Base-by-base conservation (phyloP, 2,329 filamentous ascomycete species). In the Colletotrichum falcatum region DNA sequence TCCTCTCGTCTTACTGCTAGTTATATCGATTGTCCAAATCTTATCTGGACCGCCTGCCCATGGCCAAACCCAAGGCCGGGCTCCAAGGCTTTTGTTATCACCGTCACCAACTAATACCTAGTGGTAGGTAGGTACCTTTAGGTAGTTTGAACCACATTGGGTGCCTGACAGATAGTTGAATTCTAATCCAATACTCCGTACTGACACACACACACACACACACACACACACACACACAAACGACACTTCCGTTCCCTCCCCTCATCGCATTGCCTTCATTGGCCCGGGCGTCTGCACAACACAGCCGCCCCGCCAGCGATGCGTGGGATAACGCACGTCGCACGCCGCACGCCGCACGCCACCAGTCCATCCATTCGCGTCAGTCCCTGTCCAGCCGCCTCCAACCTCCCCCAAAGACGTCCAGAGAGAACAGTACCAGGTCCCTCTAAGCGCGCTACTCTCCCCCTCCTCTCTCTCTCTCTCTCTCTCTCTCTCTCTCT, bases 241-340 rank as follows among this genome's bases (percentile, higher is more conserved):
- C 30, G 20, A 28, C 28, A 18, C 23, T 42, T 58, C 54, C 35
- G 28, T 39, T 44, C 37, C 39, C 56, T 28, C 56, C 54, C 37
- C 49, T 62, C 53, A 35, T 66, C 66, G 66, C 66, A 55, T 42
- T 56, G 42, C 20, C 53, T 68, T 68, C 23, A 71, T 71, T 71
- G 68, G 68, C 53, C 18, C 53, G 46, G 64, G 33, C 18, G 48
- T 39, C 59, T 63, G 68, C 68, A 68, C 58, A 64, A 59, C 59
- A 68, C 58, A 59, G 37, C 59, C 58, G 64, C 65, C 58, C 68
- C 64, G 65, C 59, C 54, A 51, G 44, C 63, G 44, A 59, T 71
- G 65, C 65, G 54, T 58, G 49, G 59, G 59, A 61, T 61, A 61
- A 61, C 59, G 46, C 59, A 61, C 37, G 56, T 59, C 26, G 56